phyloP scores from a whole-genome alignment of 176 grass and related monocot genomes.

The Olyra latifolia region DNA sequence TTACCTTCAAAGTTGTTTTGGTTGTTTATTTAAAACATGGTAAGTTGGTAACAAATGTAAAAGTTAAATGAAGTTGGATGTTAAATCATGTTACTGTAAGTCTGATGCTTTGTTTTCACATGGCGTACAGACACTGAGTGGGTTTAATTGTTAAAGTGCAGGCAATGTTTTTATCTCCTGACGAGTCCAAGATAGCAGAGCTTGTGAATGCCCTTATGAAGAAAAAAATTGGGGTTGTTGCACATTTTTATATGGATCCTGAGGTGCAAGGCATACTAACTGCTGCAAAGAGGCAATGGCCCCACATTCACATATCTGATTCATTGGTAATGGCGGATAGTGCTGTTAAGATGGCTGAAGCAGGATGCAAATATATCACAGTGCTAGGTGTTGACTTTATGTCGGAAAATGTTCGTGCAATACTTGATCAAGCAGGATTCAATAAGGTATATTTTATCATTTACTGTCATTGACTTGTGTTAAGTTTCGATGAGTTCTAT shows the following conservation, averaged over 20 bases:
- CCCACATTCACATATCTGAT: conserved; percentile 96
- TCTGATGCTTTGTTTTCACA: conserved; percentile 12
- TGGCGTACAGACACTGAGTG: conserved; percentile 1
- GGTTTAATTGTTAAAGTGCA: conserved; percentile 37
- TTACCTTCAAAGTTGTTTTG: neutral
- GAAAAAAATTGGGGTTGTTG: conserved; percentile 87
- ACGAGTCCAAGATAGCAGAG: conserved; percentile 61
- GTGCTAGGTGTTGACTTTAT: conserved; percentile 99
- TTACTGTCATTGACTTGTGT: neutral
- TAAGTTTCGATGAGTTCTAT: conserved; percentile 20
- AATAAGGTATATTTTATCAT: conserved; percentile 56
- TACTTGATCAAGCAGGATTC: conserved; percentile 98
- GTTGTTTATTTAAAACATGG: neutral
- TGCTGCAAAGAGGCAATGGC: conserved; percentile 91
- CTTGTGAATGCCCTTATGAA: conserved; percentile 63
- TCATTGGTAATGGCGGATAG: conserved; percentile 95
- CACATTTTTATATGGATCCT: conserved; percentile 99
- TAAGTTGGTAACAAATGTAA: conserved; percentile 3
- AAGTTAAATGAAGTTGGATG: neutral
- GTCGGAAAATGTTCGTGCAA: conserved; percentile 99
- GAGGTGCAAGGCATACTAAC: conserved; percentile 95
- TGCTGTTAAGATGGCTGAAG: conserved; percentile 97
- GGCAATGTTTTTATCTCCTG: conserved; percentile 91
- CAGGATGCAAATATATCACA: conserved; percentile 83
- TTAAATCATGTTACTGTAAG: neutral